These are phyloP conservation scores for Phytophthora quininea DNA, from an alignment of 352 stramenopile genomes.

Conservation along the genomic window DNA sequence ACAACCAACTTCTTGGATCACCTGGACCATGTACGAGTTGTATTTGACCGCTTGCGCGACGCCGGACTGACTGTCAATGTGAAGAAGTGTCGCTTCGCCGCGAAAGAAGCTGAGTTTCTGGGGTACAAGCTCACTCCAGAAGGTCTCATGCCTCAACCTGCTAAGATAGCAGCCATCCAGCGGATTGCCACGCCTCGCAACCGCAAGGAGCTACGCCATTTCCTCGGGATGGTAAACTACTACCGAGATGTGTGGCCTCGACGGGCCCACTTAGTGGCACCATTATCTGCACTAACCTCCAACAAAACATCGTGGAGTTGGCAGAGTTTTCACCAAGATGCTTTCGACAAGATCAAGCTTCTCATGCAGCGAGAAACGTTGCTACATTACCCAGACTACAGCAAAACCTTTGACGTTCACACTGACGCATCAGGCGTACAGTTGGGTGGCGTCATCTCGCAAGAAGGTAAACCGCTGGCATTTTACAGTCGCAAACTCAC, in stretches of 20 bases:
- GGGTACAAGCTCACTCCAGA: constrained; percentile 3
- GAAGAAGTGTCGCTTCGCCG: constrained; percentile 7
- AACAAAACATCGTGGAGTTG: constrained; percentile 5
- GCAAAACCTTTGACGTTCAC: background rate
- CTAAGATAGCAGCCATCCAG: constrained; percentile 7
- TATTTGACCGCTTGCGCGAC: constrained; percentile 3
- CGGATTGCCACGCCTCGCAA: background rate
- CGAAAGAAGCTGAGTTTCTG: constrained; percentile 6
- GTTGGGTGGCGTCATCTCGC: constrained; percentile 8
- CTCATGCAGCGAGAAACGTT: background rate
- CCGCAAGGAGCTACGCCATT: constrained; percentile 3
- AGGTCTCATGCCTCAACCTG: background rate
- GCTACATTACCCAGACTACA: constrained; percentile 14
- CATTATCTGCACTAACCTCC: constrained; percentile 1
- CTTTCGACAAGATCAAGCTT: constrained; percentile 7
- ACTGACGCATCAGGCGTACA: constrained; percentile 10
- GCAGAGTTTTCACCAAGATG: background rate
- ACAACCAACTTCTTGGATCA: constrained; percentile 6
- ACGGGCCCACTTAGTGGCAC: constrained; percentile 5
- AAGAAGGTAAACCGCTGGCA: background rate
- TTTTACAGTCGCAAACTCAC: constrained; percentile 14
- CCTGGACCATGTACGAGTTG: background rate
- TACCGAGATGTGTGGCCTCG: constrained; percentile 7
- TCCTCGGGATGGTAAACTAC: constrained; percentile 18
- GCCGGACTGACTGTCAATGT: constrained; percentile 5